Conservation (phyloP, 306 rosid species). For the Cucurbita argyrosperma region DNA sequence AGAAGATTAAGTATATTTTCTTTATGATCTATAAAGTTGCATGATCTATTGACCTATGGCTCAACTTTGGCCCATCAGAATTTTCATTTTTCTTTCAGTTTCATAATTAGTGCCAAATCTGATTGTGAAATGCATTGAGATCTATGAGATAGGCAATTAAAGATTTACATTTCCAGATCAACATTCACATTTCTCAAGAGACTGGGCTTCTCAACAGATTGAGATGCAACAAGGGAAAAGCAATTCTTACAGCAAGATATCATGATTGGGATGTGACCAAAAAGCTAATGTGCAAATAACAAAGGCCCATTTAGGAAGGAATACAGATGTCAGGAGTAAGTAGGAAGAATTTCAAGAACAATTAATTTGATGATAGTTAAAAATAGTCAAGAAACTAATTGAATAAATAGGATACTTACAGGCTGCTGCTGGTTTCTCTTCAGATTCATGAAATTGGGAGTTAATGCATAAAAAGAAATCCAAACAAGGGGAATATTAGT, state of each 20-base stretch:
- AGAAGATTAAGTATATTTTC: background rate
- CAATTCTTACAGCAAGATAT: background rate
- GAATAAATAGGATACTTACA: conserved; percentile 35
- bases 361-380: background rate
- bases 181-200: background rate
- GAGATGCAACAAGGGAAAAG: background rate
- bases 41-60: background rate
- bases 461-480: conserved; percentile 13
- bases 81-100: background rate
- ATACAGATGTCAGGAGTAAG: background rate
- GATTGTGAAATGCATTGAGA: background rate
- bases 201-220: background rate
- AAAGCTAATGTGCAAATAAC: background rate
- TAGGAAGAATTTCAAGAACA: background rate
- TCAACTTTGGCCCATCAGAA: background rate
- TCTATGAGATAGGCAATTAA: background rate
- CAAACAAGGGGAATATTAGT: conserved; percentile 12
- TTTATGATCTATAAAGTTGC: background rate
- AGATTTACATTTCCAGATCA: background rate
- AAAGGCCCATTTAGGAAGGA: background rate
- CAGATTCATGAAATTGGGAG: conserved; percentile 33
- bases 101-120: background rate
- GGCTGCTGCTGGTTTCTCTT: conserved; percentile 94
- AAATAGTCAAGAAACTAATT: background rate
- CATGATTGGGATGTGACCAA: background rate